Conservation (phyloP, 2,329 filamentous ascomycete species). For the Verticillium dahliae region DNA sequence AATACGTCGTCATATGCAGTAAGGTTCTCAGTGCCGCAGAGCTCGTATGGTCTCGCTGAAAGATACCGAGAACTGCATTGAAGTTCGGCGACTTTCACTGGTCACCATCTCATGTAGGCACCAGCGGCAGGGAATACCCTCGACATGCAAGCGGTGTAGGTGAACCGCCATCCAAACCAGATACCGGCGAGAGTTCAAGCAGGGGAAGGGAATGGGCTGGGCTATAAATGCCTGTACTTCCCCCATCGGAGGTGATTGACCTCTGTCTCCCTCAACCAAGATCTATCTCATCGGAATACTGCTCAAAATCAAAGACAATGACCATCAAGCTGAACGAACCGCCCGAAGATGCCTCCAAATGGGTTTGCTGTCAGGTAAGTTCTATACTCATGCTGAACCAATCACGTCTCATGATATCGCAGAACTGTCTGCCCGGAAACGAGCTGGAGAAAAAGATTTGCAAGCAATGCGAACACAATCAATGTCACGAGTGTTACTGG, state of each 20-base stretch:
- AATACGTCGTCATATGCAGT: neutral
- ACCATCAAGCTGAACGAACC: neutral
- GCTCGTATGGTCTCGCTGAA: neutral
- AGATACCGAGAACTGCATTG: neutral
- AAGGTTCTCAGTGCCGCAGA: neutral
- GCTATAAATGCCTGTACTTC: neutral
- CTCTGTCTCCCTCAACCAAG: neutral
- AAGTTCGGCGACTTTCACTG: neutral
- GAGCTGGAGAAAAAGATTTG: neutral
- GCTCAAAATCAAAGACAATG: neutral
- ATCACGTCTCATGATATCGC: neutral
- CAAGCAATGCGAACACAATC: neutral
- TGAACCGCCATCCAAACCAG: neutral
- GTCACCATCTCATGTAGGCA: neutral
- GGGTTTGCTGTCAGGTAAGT: neutral
- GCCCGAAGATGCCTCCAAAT: neutral
- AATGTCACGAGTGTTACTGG: neutral
- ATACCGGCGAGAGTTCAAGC: neutral
- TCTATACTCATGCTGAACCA: neutral
- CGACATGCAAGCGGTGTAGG: neutral
- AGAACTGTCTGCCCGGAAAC: neutral
- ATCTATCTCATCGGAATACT: neutral
- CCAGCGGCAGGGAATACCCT: neutral
- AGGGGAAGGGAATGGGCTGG: slow-evolving; percentile 4
- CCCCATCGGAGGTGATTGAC: neutral